Conservation (phyloP, 2,329 filamentous ascomycete genomes). For the Botrytis hyacinthi region DNA sequence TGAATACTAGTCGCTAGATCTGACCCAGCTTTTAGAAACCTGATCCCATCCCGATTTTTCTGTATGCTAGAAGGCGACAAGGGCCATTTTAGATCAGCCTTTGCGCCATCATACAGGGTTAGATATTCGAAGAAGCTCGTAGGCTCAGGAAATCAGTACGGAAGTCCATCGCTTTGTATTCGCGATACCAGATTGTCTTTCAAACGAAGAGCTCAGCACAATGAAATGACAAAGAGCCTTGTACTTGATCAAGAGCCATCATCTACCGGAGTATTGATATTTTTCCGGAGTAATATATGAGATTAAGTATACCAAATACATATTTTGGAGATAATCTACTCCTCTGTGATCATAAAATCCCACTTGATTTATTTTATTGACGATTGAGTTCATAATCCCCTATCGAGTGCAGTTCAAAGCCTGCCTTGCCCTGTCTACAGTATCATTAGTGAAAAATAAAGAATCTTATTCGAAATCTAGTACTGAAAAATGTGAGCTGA, state of each 20-base stretch:
- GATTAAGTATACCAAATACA: background rate
- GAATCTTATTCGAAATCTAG: accelerated
- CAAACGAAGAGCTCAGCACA: background rate
- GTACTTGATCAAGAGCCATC: background rate
- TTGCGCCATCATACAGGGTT: no score
- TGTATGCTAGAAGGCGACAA: background rate
- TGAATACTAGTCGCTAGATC: background rate
- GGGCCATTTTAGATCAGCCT: background rate
- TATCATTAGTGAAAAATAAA: background rate
- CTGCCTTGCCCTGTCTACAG: accelerated
- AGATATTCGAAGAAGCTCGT: background rate
- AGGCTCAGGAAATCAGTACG: background rate
- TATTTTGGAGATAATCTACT: no score
- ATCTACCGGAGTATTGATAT: background rate
- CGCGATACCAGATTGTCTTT: background rate
- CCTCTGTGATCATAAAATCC: accelerated
- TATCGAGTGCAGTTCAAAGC: background rate
- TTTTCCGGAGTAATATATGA: accelerated
- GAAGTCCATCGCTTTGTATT: background rate
- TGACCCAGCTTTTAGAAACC: background rate
- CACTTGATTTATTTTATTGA: background rate
- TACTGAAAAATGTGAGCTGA: accelerated
- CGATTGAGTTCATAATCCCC: background rate
- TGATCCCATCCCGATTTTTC: accelerated
- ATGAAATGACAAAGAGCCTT: background rate